phyloP scores from a whole-genome alignment of 495 filamentous ascomycete genomes.

The Pyronema omphalodes region DNA sequence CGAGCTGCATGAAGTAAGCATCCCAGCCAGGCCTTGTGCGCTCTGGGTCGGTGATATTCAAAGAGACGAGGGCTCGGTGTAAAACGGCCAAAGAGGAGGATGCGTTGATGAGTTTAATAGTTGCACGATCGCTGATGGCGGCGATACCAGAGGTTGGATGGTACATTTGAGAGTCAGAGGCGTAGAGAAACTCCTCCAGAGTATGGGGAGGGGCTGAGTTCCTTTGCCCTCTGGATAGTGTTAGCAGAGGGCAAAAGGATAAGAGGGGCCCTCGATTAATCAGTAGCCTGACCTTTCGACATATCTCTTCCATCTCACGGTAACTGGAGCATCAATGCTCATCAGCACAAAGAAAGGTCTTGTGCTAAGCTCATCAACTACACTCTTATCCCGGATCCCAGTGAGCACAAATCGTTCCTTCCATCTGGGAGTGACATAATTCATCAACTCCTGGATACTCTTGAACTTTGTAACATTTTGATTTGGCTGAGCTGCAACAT shows the following conservation, averaged over 20 bases:
- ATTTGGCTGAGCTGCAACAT: slow-evolving; percentile 22
- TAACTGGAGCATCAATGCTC: slow-evolving; percentile 76
- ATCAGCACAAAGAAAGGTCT: slow-evolving; percentile 87
- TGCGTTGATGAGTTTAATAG: slow-evolving; percentile 70
- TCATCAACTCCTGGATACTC: slow-evolving; percentile 43
- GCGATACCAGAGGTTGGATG: slow-evolving; percentile 43
- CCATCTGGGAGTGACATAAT: slow-evolving; percentile 77
- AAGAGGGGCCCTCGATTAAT: slow-evolving; percentile 22
- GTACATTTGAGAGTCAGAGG: slow-evolving; percentile 65
- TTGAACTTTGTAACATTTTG: slow-evolving; percentile 32
- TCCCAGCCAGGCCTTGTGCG: slow-evolving; percentile 90
- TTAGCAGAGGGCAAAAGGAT: slow-evolving; percentile 2
- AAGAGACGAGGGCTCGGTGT: slow-evolving; percentile 42
- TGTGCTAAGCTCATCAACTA: slow-evolving; percentile 51
- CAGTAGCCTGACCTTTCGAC: slow-evolving; percentile 20
- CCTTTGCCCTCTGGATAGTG: background rate
- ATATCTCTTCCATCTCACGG: slow-evolving; percentile 61
- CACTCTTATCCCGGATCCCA: slow-evolving; percentile 47
- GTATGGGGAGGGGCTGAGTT: background rate
- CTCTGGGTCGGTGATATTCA: slow-evolving; percentile 58
- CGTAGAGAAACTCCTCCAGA: slow-evolving; percentile 50
- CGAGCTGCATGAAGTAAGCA: slow-evolving; percentile 91
- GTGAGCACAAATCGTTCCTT: slow-evolving; percentile 65
- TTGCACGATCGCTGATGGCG: slow-evolving; percentile 56
- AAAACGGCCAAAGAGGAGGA: slow-evolving; percentile 51